These are phyloP conservation scores for Pseudevernia furfuracea DNA, from an alignment of 495 filamentous ascomycete genomes.

Conservation along the genomic window DNA sequence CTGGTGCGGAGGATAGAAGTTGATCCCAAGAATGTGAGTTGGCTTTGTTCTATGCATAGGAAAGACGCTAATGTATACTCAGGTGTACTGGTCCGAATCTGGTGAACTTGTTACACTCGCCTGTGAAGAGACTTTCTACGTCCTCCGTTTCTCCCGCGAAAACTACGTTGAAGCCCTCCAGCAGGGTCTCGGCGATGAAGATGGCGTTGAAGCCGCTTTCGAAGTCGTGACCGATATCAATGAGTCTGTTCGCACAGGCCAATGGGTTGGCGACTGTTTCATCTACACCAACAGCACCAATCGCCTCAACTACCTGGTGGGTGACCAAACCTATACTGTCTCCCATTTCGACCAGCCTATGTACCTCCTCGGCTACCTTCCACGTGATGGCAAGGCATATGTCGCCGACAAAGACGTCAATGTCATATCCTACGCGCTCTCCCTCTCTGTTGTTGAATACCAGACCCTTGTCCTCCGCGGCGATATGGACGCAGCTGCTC, in stretches of 20 bases:
- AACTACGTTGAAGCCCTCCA: slow-evolving; percentile 76
- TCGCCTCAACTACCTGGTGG: slow-evolving; percentile 95
- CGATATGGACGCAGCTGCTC: slow-evolving; percentile 88
- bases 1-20: slow-evolving; percentile 93
- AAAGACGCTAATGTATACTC: not conserved
- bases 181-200: slow-evolving; percentile 76
- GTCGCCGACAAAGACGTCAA: slow-evolving; percentile 91
- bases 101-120: slow-evolving; percentile 89
- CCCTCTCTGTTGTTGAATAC: slow-evolving; percentile 91
- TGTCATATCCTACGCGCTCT: slow-evolving; percentile 83
- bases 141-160: slow-evolving; percentile 83
- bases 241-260: slow-evolving; percentile 86
- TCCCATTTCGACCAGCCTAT: slow-evolving; percentile 92
- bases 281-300: slow-evolving; percentile 97
- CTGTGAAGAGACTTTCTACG: slow-evolving; percentile 92
- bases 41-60: slow-evolving; percentile 14
- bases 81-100: slow-evolving; percentile 96
- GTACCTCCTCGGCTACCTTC: slow-evolving; percentile 93
- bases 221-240: slow-evolving; percentile 92
- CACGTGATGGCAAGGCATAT: slow-evolving; percentile 87
- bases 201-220: slow-evolving; percentile 95
- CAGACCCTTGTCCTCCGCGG: slow-evolving; percentile 91
- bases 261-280: slow-evolving; percentile 98
- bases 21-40: slow-evolving; percentile 66
- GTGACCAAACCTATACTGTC: slow-evolving; percentile 97